A percentile compares a stretch with the other conserved stretches of the same genome.
phyloP scores from a whole-genome alignment of 163 green algal species.

The Botryococcus braunii region DNA sequence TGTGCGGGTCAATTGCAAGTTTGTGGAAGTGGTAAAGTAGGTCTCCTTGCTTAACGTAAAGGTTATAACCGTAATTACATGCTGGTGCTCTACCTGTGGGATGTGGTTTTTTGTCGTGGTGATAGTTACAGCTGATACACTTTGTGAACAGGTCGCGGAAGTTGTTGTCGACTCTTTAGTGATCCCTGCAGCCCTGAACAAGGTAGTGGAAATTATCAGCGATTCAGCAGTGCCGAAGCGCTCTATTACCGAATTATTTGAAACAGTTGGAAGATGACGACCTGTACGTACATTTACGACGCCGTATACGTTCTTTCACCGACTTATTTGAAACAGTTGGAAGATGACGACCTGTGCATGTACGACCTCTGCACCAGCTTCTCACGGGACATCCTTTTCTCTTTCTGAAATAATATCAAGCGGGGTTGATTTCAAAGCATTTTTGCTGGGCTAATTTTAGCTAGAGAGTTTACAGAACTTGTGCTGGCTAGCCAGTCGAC shows the following conservation, averaged over 20 bases:
- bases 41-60: background rate
- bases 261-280: too few relatives aligned
- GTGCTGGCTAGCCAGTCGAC: too few relatives aligned
- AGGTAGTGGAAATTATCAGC: constrained; percentile 70
- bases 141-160: constrained; percentile 60
- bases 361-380: too few relatives aligned
- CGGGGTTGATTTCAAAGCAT: too few relatives aligned
- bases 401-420: too few relatives aligned
- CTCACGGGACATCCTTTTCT: too few relatives aligned
- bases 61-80: background rate
- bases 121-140: background rate
- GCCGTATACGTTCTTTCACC: constrained; percentile 13
- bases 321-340: constrained; percentile 46
- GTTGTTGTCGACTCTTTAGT: constrained; percentile 61
- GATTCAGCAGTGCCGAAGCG: constrained; percentile 24
- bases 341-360: too few relatives aligned
- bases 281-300: too few relatives aligned
- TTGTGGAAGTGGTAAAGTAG: background rate
- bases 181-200: constrained; percentile 43
- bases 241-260: constrained; percentile 35
- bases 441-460: too few relatives aligned
- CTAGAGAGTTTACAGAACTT: too few relatives aligned
- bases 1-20: too few relatives aligned
- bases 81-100: background rate
- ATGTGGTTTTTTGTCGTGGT: background rate